phyloP scores from a whole-genome alignment of 2,329 filamentous ascomycete species.

The Penicillium decumbens region DNA sequence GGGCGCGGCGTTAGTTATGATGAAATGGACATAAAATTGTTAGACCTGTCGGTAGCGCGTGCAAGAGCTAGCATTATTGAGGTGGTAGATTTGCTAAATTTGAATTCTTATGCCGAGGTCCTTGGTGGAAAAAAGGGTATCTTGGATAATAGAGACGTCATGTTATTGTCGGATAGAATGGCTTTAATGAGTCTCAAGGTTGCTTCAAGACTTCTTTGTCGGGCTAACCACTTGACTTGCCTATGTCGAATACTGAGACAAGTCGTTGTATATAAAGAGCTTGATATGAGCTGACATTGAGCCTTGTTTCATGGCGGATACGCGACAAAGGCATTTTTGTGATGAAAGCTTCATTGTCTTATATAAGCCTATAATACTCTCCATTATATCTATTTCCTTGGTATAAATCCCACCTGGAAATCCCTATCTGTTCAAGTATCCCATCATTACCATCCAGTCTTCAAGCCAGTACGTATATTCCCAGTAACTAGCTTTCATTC shows the following conservation, averaged over 20 bases:
- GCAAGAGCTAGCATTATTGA: too few species aligned
- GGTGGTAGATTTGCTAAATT: too few species aligned
- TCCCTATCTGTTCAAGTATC: not conserved
- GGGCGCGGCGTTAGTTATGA: constrained; percentile 30
- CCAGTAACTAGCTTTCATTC: not conserved
- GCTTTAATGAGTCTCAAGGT: too few species aligned
- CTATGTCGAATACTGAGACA: not conserved
- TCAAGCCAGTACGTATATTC: not conserved
- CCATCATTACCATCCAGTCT: not conserved
- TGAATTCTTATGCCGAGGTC: too few species aligned
- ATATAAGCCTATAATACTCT: not conserved
- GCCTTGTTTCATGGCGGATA: not conserved
- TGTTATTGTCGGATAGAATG: too few species aligned
- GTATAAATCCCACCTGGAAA: not conserved
- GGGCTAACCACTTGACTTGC: too few species aligned
- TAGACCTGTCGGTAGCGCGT: constrained; percentile 5
- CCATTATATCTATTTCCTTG: not conserved
- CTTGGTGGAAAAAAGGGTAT: not conserved
- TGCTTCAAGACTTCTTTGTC: too few species aligned
- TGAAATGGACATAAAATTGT: constrained; percentile 33
- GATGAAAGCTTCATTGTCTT: not conserved
- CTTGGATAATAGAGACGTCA: too few species aligned
- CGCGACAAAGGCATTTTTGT: not conserved
- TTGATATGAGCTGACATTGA: not conserved
- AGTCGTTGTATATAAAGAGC: not conserved